Conservation (phyloP, 2,329 filamentous ascomycete species). For the Cladosporium velox region DNA sequence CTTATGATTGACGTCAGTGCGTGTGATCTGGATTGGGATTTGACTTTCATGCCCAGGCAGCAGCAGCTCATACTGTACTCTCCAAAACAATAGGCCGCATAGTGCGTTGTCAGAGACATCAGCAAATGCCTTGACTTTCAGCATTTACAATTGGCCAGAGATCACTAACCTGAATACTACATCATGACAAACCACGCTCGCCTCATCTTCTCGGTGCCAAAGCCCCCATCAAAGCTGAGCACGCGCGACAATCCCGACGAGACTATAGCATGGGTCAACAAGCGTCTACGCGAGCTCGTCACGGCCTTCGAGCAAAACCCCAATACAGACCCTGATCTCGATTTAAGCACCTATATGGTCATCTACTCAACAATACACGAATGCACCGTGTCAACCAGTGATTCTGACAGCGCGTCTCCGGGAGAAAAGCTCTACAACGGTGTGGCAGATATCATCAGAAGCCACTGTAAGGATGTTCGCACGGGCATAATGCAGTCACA, state of each 20-base stretch:
- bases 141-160: background rate
- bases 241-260: constrained; percentile 3
- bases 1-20: background rate
- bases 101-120: background rate
- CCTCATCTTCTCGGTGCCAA: constrained; percentile 1
- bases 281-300: background rate
- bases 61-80: background rate
- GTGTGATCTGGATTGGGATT: background rate
- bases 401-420: background rate
- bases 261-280: background rate
- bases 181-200: background rate
- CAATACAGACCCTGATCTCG: background rate
- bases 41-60: background rate
- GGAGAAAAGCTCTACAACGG: background rate
- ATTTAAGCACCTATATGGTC: background rate
- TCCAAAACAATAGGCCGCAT: background rate
- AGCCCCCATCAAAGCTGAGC: background rate
- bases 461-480: background rate
- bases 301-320: background rate
- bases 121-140: background rate
- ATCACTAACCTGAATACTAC: background rate
- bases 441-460: background rate
- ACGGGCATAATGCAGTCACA: background rate
- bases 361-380: background rate
- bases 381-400: background rate